phyloP scores from a whole-genome alignment of 345 rosid genomes.

The Erodium maritimum region DNA sequence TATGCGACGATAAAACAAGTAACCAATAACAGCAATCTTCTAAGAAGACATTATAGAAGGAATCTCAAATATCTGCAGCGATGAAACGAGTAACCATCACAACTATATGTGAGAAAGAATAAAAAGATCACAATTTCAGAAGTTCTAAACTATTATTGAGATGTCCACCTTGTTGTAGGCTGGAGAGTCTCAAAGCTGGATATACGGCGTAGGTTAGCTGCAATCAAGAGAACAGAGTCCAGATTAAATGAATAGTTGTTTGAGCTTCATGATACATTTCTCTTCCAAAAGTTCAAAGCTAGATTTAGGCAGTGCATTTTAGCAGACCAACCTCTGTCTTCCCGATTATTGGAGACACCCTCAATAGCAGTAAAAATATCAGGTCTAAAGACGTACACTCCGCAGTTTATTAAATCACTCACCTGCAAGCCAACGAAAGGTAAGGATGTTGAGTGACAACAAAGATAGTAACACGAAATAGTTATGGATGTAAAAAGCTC shows the following conservation, averaged over 20 bases:
- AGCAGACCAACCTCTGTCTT: constrained; percentile 44
- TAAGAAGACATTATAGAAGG: neutral
- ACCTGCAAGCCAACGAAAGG: constrained; percentile 33
- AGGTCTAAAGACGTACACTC: constrained; percentile 64
- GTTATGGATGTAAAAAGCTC: too few species aligned
- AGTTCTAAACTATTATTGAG: neutral
- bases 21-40: too few species aligned
- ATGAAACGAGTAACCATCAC: neutral
- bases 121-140: constrained; percentile 1
- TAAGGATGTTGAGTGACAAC: neutral
- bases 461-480: too few species aligned
- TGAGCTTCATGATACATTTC: neutral
- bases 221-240: neutral
- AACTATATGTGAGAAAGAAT: neutral
- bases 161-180: constrained; percentile 19
- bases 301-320: neutral
- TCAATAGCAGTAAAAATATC: constrained; percentile 55
- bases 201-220: constrained; percentile 24
- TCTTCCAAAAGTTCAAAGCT: neutral
- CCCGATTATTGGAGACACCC: constrained; percentile 33
- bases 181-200: constrained; percentile 27
- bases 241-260: neutral
- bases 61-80: neutral
- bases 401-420: constrained; percentile 74
- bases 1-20: too few species aligned